Base-by-base conservation (phyloP, 306 rosid genomes). In the Begonia fuchsioides region DNA sequence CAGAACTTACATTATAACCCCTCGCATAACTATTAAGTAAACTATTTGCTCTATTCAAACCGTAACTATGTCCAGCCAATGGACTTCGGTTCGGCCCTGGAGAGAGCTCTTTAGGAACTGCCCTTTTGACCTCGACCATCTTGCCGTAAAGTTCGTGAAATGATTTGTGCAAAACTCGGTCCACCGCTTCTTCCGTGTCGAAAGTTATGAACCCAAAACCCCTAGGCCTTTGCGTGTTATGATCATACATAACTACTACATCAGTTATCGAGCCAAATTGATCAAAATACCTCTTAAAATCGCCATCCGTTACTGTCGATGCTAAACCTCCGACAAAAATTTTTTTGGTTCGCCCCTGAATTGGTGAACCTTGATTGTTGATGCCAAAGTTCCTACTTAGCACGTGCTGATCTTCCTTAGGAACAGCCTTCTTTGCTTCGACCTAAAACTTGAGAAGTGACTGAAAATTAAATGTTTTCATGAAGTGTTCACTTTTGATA, bases 351-450 rank as follows among this genome's bases (percentile, higher is more conserved):
- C 92, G 80, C 15, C 76, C 92, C 1, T 82, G 88, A 60, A 82
- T 75, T 6, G 84, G 87, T 59, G 96, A 82, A 49, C 92, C 79
- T 12, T 71, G 83, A 51, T 67, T 59, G 53, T 8, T 26, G 35
- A 67, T 61, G 32, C 64, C 76, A 32, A 61, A 39, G 49, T 56
- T 76, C 69, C 94, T 77, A 60, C 59, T 75, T 61, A 79, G 47
- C 17, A 63, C 60, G 11, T 77, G 64, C 62, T 82, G 92, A 71
- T 87, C 96, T 65, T 82, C 96, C 76, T 87, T 75, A 8, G 94
- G 96, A 59, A 87, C 96, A 65, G 96, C 96, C 74, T 82, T 87
- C 76, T 87, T 87, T 52, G 96, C 96, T 74, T 87, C 96, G 57
- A 87, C 96, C 96, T 87, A 70, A 63, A 64, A 75, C 63, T 68